These are phyloP conservation scores for Condylostoma magnum DNA, from an alignment of 169 alveolate genomes.

Conservation along the genomic window DNA sequence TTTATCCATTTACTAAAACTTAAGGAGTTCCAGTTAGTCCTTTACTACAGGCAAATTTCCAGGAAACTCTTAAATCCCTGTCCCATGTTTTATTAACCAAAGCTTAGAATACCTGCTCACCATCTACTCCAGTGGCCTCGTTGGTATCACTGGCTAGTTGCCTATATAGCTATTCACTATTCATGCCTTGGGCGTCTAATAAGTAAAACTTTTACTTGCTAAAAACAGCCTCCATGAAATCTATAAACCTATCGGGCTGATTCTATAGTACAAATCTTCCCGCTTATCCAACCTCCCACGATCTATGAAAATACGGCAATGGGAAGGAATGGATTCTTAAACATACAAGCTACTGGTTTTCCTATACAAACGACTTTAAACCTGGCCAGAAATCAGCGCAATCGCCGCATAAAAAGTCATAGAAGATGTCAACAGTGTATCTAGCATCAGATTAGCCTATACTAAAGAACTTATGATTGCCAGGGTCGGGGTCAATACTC, in stretches of 20 bases:
- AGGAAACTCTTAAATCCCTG: background rate
- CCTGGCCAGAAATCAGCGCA: conserved; percentile 1
- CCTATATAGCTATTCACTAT: background rate
- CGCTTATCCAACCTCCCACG: conserved; percentile 14
- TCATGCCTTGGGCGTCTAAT: background rate
- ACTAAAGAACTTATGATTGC: background rate
- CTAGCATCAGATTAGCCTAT: background rate
- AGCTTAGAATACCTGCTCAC: background rate
- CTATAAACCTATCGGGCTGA: conserved; percentile 9
- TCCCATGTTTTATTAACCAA: background rate
- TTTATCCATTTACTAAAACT: conserved; percentile 2
- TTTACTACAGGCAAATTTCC: background rate
- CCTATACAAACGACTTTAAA: background rate
- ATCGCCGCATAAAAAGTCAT: conserved; percentile 21
- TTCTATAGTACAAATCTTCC: conserved; percentile 16
- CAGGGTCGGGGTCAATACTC: conserved; percentile 12
- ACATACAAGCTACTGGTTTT: background rate
- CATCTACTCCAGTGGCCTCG: background rate
- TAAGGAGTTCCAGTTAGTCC: conserved; percentile 28
- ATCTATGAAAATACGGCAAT: background rate
- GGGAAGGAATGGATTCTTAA: conserved; percentile 27
- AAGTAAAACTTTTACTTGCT: background rate
- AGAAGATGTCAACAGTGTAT: conserved; percentile 14
- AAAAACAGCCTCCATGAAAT: background rate
- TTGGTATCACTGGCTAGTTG: background rate